These are phyloP conservation scores for Hypoxylon sp. DNA, from an alignment of 2,329 filamentous ascomycete genomes.

Conservation along the genomic window DNA sequence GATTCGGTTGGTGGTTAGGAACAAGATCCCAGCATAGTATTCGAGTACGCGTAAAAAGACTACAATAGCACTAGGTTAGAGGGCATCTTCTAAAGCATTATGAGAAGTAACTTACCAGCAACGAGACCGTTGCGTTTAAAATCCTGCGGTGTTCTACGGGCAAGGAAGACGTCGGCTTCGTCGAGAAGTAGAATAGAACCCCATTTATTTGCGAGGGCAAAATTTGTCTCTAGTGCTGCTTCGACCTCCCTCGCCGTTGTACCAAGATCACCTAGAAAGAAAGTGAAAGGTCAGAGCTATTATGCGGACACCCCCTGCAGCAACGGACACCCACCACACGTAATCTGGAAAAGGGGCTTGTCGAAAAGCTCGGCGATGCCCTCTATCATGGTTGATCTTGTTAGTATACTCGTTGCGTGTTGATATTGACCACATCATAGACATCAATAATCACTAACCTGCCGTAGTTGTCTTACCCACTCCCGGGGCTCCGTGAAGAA, in stretches of 20 bases:
- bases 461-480: slow-evolving; percentile 45
- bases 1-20: slow-evolving; percentile 61
- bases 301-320: not conserved
- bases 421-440: not conserved
- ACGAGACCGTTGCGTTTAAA: slow-evolving; percentile 54
- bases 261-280: slow-evolving; percentile 49
- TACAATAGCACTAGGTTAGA: slow-evolving; percentile 30
- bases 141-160: slow-evolving; percentile 29
- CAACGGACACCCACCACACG: slow-evolving; percentile 40
- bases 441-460: slow-evolving; percentile 16
- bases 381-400: slow-evolving; percentile 21
- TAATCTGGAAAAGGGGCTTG: slow-evolving; percentile 43
- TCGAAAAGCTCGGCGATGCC: slow-evolving; percentile 35
- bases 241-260: slow-evolving; percentile 55
- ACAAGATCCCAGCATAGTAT: slow-evolving; percentile 58
- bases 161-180: slow-evolving; percentile 46
- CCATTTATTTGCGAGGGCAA: slow-evolving; percentile 41
- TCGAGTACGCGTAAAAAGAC: slow-evolving; percentile 57
- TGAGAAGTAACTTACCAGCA: slow-evolving; percentile 39
- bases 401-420: not conserved
- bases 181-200: slow-evolving; percentile 43
- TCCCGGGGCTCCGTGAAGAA: slow-evolving; percentile 44
- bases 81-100: not conserved
- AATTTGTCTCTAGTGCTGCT: slow-evolving; percentile 44
- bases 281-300: not conserved